A percentile compares a stretch with the other conserved stretches of the same genome.
phyloP scores from a whole-genome alignment of 2,329 filamentous ascomycete genomes.

The Aspergillus flavus region DNA sequence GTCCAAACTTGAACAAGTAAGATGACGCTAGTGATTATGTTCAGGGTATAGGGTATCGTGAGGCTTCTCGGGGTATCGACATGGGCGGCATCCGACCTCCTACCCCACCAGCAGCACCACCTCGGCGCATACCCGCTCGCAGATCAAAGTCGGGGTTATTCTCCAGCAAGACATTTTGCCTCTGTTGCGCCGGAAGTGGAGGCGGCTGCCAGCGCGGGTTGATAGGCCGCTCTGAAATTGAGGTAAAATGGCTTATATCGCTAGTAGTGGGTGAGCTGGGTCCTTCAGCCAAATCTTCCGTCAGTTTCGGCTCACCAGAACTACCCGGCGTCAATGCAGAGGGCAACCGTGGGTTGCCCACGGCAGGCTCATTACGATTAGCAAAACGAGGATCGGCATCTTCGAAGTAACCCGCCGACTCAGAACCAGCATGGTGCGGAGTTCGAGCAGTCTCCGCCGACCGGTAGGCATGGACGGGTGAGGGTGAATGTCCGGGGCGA shows the following conservation, averaged over 20 bases:
- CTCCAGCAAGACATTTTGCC: slow-evolving; percentile 73
- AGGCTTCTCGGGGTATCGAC: slow-evolving; percentile 18
- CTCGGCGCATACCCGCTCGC: slow-evolving; percentile 44
- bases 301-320: slow-evolving; percentile 41
- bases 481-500: slow-evolving; percentile 15
- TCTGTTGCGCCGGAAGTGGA: slow-evolving; percentile 50
- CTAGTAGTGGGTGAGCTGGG: slow-evolving; percentile 74
- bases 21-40: slow-evolving; percentile 6
- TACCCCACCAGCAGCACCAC: slow-evolving; percentile 20
- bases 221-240: slow-evolving; percentile 81
- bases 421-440: slow-evolving; percentile 32
- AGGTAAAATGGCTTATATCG: slow-evolving; percentile 84
- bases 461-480: slow-evolving; percentile 24
- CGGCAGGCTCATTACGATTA: slow-evolving; percentile 32
- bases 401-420: slow-evolving; percentile 73
- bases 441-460: slow-evolving; percentile 27
- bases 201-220: slow-evolving; percentile 78
- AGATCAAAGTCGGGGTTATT: slow-evolving; percentile 86
- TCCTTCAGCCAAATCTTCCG: slow-evolving; percentile 60
- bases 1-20: background rate
- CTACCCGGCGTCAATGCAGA: slow-evolving; percentile 42
- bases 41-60: slow-evolving; percentile 31
- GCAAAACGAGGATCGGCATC: slow-evolving; percentile 89
- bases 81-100: slow-evolving; percentile 32
- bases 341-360: slow-evolving; percentile 32